These are phyloP conservation scores for Calycina marina DNA, from an alignment of 2,329 filamentous ascomycete species.

Conservation along the genomic window DNA sequence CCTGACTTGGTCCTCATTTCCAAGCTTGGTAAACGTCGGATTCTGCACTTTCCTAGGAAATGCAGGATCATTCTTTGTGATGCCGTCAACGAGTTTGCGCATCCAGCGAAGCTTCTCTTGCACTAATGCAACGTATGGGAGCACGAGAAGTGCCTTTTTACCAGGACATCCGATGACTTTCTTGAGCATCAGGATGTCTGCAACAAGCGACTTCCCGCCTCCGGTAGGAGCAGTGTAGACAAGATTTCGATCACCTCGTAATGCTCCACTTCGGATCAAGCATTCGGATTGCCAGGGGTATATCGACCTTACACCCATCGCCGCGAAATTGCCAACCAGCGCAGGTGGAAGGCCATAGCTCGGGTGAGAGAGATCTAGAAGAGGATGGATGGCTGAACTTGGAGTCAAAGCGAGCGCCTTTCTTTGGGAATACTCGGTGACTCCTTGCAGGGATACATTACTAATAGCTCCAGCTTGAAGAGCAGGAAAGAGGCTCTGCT, in stretches of 20 bases:
- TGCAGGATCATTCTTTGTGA: constrained; percentile 25
- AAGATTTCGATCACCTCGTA: constrained; percentile 51
- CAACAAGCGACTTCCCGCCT: constrained; percentile 64
- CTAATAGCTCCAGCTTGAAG: constrained; percentile 32
- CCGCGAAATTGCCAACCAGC: constrained; percentile 49
- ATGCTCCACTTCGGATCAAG: constrained; percentile 49
- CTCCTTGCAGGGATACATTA: constrained; percentile 16
- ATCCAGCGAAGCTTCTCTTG: constrained; percentile 70
- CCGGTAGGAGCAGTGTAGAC: constrained; percentile 72
- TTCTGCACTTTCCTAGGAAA: constrained; percentile 11
- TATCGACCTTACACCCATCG: constrained; percentile 55
- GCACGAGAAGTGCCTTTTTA: constrained; percentile 55
- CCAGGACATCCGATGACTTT: constrained; percentile 46
- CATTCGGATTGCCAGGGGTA: constrained; percentile 73
- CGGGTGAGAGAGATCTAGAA: constrained; percentile 46
- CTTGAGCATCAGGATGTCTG: constrained; percentile 59
- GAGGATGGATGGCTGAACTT: constrained; percentile 33
- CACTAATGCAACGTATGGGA: constrained; percentile 67
- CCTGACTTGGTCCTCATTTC: constrained; percentile 42
- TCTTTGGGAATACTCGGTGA: constrained; percentile 43
- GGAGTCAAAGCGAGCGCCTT: constrained; percentile 37
- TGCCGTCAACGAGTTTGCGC: constrained; percentile 46
- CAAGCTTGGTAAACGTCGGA: constrained; percentile 36
- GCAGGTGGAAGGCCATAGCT: constrained; percentile 45
- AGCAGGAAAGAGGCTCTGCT: constrained; percentile 7